A percentile compares a stretch with the other conserved stretches of the same genome.
Conservation (phyloP, 495 filamentous ascomycete species). For the Neurospora tetrasperma region DNA sequence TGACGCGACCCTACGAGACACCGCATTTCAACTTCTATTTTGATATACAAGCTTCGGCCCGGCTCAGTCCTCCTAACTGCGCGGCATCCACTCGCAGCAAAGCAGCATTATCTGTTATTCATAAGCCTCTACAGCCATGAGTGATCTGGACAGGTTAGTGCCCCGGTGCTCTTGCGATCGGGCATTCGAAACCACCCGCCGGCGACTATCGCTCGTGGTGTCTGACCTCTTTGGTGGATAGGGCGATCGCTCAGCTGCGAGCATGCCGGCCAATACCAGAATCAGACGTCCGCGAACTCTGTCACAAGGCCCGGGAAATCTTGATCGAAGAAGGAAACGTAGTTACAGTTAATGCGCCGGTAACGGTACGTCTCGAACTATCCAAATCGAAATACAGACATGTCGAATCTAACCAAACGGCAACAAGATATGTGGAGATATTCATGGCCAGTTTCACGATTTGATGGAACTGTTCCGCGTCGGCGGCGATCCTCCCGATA, state of each 20-base stretch:
- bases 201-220: background rate
- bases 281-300: constrained; percentile 86
- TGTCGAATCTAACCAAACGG: background rate
- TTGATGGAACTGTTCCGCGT: constrained; percentile 97
- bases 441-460: constrained; percentile 97
- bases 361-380: constrained; percentile 49
- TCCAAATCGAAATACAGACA: background rate
- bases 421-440: constrained; percentile 84
- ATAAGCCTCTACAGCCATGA: constrained; percentile 9
- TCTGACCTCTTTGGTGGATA: constrained; percentile 23
- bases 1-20: background rate
- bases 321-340: constrained; percentile 98
- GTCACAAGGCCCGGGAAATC: constrained; percentile 94
- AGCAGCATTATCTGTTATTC: background rate
- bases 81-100: background rate
- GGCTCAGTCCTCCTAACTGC: background rate
- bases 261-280: constrained; percentile 95
- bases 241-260: constrained; percentile 87
- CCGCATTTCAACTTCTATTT: constrained; percentile 2
- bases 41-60: background rate
- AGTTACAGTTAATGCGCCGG: constrained; percentile 87
- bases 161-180: background rate
- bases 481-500: constrained; percentile 90
- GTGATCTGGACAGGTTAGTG: constrained; percentile 23
- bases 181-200: constrained; percentile 42